phyloP scores from a whole-genome alignment of 306 rosid species.

The Prunus fruticosa region DNA sequence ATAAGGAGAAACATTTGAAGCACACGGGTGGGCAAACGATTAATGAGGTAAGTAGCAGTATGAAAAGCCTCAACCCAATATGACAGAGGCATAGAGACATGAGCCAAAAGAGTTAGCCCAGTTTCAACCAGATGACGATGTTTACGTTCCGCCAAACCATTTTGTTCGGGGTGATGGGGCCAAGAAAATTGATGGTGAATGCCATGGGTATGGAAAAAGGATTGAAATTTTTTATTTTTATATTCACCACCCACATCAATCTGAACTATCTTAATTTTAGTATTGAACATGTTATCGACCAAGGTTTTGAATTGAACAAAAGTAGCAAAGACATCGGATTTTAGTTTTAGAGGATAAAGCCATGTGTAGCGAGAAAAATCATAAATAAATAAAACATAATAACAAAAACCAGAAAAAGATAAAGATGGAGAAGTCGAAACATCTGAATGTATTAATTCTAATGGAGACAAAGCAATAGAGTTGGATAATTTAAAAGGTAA shows the following conservation, averaged over 20 bases:
- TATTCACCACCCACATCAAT: neutral
- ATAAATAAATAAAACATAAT: neutral
- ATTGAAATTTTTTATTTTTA: too few relatives aligned
- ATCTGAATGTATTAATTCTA: neutral
- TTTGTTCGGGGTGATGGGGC: neutral
- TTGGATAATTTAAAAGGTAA: neutral
- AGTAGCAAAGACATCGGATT: neutral
- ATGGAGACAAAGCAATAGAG: neutral
- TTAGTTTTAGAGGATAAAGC: neutral
- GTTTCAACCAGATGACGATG: neutral
- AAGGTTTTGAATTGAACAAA: neutral
- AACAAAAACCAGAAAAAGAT: neutral
- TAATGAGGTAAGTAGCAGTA: neutral
- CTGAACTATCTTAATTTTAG: neutral
- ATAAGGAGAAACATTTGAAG: neutral
- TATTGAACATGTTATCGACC: neutral
- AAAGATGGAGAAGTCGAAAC: neutral
- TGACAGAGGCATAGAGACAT: neutral
- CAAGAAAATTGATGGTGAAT: neutral
- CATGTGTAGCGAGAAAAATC: neutral
- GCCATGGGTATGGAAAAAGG: accelerated
- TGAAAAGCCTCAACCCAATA: neutral
- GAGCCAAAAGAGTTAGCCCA: neutral
- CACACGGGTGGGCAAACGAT: neutral
- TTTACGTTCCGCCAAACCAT: neutral